Evolutionary conservation across 1,284 basidiomycete species (phyloP).

Genomic region (Malassezia cuniculi): DNA sequence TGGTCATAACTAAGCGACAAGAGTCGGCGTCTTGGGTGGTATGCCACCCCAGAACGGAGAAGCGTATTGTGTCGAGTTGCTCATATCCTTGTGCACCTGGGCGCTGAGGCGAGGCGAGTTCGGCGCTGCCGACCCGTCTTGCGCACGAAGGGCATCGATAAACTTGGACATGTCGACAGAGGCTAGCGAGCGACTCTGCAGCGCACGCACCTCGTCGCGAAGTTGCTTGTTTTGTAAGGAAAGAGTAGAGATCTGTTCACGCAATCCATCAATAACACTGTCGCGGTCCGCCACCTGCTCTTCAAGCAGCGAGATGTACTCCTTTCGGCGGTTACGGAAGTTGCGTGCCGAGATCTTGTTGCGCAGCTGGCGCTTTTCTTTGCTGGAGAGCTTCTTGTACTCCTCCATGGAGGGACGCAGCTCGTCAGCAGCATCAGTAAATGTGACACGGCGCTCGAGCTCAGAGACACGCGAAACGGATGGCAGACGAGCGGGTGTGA

Average conservation of each 20-base stretch:
- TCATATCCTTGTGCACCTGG: constrained; percentile 7
- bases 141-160: constrained; percentile 60
- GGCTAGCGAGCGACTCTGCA: constrained; percentile 56
- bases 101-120: background rate
- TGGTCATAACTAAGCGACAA: too few species aligned
- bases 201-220: constrained; percentile 41
- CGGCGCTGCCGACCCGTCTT: background rate
- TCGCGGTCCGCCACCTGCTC: constrained; percentile 86
- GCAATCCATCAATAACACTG: constrained; percentile 71
- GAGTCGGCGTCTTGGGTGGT: background rate
- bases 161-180: constrained; percentile 31
- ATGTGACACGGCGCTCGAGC: constrained; percentile 13
- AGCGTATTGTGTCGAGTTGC: background rate
- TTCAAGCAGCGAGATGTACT: constrained; percentile 85
- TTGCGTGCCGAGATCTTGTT: constrained; percentile 95
- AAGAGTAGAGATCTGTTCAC: constrained; percentile 66
- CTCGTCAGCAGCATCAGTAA: constrained; percentile 21
- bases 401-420: constrained; percentile 65
- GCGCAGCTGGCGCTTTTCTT: constrained; percentile 87
- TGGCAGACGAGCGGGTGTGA: too few species aligned
- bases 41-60: constrained; percentile 9
- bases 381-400: constrained; percentile 84
- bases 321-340: constrained; percentile 84
- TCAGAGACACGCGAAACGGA: too few species aligned
- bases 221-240: constrained; percentile 72